phyloP scores from a whole-genome alignment of 306 rosid species.

The Trifolium pratense region DNA sequence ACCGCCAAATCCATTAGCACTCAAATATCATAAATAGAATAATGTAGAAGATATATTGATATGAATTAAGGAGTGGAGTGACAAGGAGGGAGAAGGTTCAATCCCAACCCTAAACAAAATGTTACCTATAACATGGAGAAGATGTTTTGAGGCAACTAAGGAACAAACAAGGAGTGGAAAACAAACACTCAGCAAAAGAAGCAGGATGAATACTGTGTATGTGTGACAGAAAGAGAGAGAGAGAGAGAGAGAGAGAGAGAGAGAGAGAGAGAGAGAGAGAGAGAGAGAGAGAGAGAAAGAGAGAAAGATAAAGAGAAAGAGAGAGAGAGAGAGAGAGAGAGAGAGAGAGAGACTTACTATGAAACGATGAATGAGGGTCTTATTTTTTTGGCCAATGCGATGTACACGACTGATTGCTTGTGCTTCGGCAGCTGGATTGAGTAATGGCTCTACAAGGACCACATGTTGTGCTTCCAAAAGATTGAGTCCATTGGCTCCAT shows the following conservation, averaged over 20 bases:
- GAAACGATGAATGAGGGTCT: constrained; percentile 87
- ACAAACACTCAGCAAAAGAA: constrained; percentile 14
- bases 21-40: background rate
- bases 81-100: too few relatives aligned
- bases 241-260: too few relatives aligned
- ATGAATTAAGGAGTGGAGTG: background rate
- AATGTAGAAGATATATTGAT: constrained; percentile 5
- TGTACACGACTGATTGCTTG: constrained; percentile 95
- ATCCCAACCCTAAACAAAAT: too few relatives aligned
- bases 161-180: background rate
- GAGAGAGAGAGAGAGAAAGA: constrained; percentile 38
- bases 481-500: constrained; percentile 96
- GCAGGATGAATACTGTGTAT: background rate
- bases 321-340: constrained; percentile 35
- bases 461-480: constrained; percentile 95
- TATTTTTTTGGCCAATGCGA: constrained; percentile 79
- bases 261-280: constrained; percentile 22
- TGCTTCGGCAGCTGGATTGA: constrained; percentile 96
- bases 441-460: constrained; percentile 88
- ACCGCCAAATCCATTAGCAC: background rate
- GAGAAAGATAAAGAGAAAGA: too few relatives aligned
- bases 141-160: too few relatives aligned
- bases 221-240: background rate
- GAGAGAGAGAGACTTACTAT: constrained; percentile 58
- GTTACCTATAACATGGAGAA: too few relatives aligned